Evolutionary conservation across 2,329 filamentous ascomycete species (phyloP), one percentile per base, ranked within the genome.

Genomic region (Didymella arachidicola): DNA sequence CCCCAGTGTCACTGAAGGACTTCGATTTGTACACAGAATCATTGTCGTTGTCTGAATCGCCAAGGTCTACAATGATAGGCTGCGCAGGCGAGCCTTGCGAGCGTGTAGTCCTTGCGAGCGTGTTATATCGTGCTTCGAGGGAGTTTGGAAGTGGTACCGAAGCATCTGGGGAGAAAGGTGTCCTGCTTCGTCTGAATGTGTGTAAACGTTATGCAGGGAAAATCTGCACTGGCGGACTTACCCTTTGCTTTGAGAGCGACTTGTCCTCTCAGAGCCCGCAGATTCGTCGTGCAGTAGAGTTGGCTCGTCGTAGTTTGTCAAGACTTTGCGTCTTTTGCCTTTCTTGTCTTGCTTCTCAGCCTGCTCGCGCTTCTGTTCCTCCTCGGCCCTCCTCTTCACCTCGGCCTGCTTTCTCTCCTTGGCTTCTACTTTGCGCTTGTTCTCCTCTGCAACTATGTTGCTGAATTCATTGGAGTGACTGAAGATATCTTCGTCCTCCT

Each of bases 381-480:
- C 65, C 59, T 73, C 63, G 19, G 61, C 55, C 36, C 69, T 64
- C 48, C 68, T 66, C 47, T 69, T 71, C 47, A 67, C 67, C 36
- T 67, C 64, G 22, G 54, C 54, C 22, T 44, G 49, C 43, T 63
- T 64, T 53, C 41, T 64, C 55, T 41, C 70, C 63, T 61, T 72
- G 18, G 63, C 62, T 26, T 71, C 69, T 41, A 69, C 71, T 41
- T 73, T 71, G 30, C 66, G 62, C 27, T 69, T 72, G 54, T 75
- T 67, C 45, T 80, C 64, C 43, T 79, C 74, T 32, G 77, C 74
- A 14, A 80, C 70, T 47, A 78, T 72, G 8, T 77, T 72, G 18
- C 66, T 62, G 66, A 77, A 80, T 22, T 75, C 69, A 49, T 70
- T 73, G 2, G 78, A 77, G 53, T 80, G 79, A 51, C 77, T 80